Conservation (phyloP, 345 rosid species). For the Linum lewisii region DNA sequence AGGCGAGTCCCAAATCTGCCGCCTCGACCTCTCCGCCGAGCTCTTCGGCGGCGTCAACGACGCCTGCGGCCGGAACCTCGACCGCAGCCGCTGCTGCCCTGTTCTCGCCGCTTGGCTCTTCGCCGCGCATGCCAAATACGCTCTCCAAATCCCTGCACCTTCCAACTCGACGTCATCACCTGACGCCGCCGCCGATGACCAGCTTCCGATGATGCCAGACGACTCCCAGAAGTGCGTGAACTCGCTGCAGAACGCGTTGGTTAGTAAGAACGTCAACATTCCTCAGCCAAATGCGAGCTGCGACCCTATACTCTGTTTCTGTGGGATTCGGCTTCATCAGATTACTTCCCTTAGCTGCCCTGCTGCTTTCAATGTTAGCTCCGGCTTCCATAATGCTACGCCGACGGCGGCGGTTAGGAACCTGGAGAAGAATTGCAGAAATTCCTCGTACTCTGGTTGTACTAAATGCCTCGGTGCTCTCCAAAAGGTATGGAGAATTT, state of each 20-base stretch:
- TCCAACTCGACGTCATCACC: slow-evolving; percentile 7
- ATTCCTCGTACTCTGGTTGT: slow-evolving; percentile 88
- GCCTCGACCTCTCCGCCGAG: slow-evolving; percentile 87
- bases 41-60: slow-evolving; percentile 90
- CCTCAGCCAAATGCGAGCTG: slow-evolving; percentile 84
- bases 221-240: slow-evolving; percentile 96
- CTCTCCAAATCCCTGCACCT: slow-evolving; percentile 51
- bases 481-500: slow-evolving; percentile 48
- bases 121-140: slow-evolving; percentile 88
- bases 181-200: slow-evolving; percentile 40
- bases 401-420: slow-evolving; percentile 84
- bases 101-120: slow-evolving; percentile 95
- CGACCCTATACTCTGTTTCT: slow-evolving; percentile 79
- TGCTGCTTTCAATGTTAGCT: slow-evolving; percentile 73
- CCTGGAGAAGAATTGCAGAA: slow-evolving; percentile 79
- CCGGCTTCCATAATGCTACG: slow-evolving; percentile 59
- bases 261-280: slow-evolving; percentile 64
- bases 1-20: slow-evolving; percentile 56
- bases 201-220: slow-evolving; percentile 83
- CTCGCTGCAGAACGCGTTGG: slow-evolving; percentile 68
- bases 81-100: slow-evolving; percentile 92
- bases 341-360: slow-evolving; percentile 91
- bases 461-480: slow-evolving; percentile 92
- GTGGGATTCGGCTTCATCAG: slow-evolving; percentile 94
- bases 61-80: slow-evolving; percentile 81